Conservation (phyloP, 2,329 filamentous ascomycete genomes). For the Phialophora tarda region DNA sequence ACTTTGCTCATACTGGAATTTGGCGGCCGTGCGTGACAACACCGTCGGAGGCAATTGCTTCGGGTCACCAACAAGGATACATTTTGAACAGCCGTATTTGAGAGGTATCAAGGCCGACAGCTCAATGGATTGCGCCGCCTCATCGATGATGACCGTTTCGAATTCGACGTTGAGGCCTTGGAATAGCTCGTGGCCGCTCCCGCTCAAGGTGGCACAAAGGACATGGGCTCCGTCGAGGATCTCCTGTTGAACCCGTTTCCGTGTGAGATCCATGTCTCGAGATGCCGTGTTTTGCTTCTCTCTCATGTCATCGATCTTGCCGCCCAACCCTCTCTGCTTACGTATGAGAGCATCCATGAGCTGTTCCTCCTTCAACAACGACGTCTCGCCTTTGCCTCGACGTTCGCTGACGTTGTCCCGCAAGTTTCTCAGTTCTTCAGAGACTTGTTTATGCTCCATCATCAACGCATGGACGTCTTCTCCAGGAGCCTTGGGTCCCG, state of each 20-base stretch:
- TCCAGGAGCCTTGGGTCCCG: slow-evolving; percentile 50
- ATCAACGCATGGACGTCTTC: slow-evolving; percentile 71
- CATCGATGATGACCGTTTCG: slow-evolving; percentile 97
- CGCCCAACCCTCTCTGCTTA: slow-evolving; percentile 75
- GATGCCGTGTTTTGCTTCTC: slow-evolving; percentile 81
- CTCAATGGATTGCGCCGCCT: slow-evolving; percentile 97
- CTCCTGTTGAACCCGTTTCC: slow-evolving; percentile 84
- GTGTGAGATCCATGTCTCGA: slow-evolving; percentile 83
- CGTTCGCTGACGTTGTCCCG: slow-evolving; percentile 73
- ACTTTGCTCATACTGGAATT: slow-evolving; percentile 96
- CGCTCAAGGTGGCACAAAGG: slow-evolving; percentile 92
- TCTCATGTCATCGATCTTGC: slow-evolving; percentile 83
- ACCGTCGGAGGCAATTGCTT: slow-evolving; percentile 97
- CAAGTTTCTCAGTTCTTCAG: slow-evolving; percentile 71
- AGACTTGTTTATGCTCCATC: slow-evolving; percentile 65
- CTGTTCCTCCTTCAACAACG: slow-evolving; percentile 65
- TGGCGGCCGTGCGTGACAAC: slow-evolving; percentile 87
- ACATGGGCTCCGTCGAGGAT: slow-evolving; percentile 91
- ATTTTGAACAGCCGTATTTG: slow-evolving; percentile 96
- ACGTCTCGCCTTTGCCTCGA: slow-evolving; percentile 57
- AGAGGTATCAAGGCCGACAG: slow-evolving; percentile 93
- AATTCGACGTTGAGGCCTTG: slow-evolving; percentile 93
- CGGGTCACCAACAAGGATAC: slow-evolving; percentile 94
- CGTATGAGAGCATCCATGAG: slow-evolving; percentile 79
- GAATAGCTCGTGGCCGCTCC: slow-evolving; percentile 97